A percentile compares a stretch with the other conserved stretches of the same genome.
Evolutionary conservation across 2,329 filamentous ascomycete genomes (phyloP).

Genomic region (Trichoderma semiorbis): DNA sequence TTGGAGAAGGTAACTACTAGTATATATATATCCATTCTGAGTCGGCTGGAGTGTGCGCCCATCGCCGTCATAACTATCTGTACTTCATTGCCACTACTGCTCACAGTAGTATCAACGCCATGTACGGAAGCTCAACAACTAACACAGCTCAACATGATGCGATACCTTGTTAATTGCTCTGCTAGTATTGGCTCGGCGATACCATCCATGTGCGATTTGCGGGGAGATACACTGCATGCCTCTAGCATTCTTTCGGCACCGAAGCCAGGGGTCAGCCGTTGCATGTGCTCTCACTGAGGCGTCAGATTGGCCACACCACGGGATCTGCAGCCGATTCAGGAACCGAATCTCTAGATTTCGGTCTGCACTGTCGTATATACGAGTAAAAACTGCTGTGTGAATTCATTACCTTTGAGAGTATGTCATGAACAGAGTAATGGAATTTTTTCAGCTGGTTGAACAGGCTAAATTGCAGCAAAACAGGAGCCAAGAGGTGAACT

Average conservation of each 20-base stretch:
- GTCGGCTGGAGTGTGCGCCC: background rate
- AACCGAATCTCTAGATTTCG: background rate
- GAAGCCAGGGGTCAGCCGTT: conserved; percentile 7
- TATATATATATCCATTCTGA: background rate
- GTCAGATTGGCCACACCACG: background rate
- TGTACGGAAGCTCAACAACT: background rate
- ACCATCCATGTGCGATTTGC: background rate
- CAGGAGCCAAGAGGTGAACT: background rate
- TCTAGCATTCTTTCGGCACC: conserved; percentile 11
- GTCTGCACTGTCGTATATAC: background rate
- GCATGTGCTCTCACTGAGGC: background rate
- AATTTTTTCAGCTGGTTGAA: background rate
- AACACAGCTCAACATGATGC: background rate
- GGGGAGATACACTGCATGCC: background rate
- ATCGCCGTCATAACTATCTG: background rate
- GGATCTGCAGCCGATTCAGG: conserved; percentile 3
- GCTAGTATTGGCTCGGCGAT: background rate
- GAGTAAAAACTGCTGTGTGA: background rate
- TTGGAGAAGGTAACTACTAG: background rate
- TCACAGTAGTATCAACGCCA: background rate
- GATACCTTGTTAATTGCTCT: background rate
- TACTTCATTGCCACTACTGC: background rate
- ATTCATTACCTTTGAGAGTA: background rate
- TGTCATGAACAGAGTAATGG: background rate
- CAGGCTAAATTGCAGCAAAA: background rate